Evolutionary conservation across 164 flowering plant species (phyloP), one percentile per base, ranked within the genome.

Genomic region (Tetrastigma voinierianum): DNA sequence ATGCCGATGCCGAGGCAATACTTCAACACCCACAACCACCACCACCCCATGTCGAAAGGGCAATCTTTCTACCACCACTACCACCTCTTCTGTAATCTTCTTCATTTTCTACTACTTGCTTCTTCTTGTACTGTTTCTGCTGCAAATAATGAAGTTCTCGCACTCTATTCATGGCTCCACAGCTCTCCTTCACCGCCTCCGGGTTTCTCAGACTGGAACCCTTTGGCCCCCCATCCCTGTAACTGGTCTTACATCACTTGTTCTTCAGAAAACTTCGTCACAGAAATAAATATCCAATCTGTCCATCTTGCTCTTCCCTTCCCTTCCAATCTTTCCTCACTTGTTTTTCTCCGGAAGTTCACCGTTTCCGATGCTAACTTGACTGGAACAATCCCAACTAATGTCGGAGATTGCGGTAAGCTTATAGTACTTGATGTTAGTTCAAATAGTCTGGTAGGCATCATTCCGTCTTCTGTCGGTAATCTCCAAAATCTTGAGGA

Each of bases 201-300:
- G 10, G 57, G 51, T 21, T 69, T 84, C 46, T 25, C 69, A 21
- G 66, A 70, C 32, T 89, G 94, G 94, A 84, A 80, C 43, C 66
- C 66, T 1, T 52, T 7, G 2, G 83, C 84, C 77, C n/a, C n/a
- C 8, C 74, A 58, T 20, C 91, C 91, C 11, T 89, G 93, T 66
- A 72, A 80, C n/a, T n/a, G 93, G 93, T 51, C 78, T 24, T 77
- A 65, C 79, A 74, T 88, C 14, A 74, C 76, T 9, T 88, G 93
- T 72, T 73, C 84, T 18, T 20, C 75, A 1, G n/a, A n/a, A n/a
- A 72, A 72, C 32, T 75, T 72, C 46, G 84, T 87, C 17, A 79
- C 80, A 24, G 62, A 72, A 62, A 80, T 86, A n/a, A 71, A 70
- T 12, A 82, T 84, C n/a, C 74, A 74, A 43, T 83, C 84, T 1